Evolutionary conservation across 768 basidiomycete species (phyloP).

Genomic region (Dendrothele bispora): DNA sequence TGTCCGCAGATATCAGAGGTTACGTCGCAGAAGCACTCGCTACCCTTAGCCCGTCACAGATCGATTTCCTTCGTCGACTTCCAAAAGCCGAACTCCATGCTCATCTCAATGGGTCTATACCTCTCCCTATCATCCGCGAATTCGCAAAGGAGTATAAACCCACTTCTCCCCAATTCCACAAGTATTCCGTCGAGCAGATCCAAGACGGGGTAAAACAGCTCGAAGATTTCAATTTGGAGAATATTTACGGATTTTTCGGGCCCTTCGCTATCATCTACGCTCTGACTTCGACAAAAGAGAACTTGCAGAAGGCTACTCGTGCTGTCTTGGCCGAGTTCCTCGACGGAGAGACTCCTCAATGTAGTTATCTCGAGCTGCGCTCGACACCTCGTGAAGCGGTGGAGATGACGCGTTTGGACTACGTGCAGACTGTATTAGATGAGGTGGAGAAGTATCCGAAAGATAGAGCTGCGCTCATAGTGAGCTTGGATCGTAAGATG

Average conservation of each 20-base stretch:
- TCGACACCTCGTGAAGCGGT: constrained; percentile 66
- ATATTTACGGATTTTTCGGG: constrained; percentile 69
- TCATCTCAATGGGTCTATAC: constrained; percentile 84
- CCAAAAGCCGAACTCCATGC: constrained; percentile 88
- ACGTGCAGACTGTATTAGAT: constrained; percentile 64
- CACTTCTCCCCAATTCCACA: constrained; percentile 12
- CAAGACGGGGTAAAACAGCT: constrained; percentile 36
- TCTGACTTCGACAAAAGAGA: constrained; percentile 59
- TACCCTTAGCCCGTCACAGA: constrained; percentile 49
- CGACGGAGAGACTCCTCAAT: constrained; percentile 46
- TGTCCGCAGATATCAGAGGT: background rate
- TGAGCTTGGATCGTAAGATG: constrained; percentile 81
- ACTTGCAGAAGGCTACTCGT: constrained; percentile 54
- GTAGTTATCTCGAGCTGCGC: constrained; percentile 80
- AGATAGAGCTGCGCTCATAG: constrained; percentile 58
- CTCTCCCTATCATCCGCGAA: constrained; percentile 58
- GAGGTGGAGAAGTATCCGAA: constrained; percentile 59
- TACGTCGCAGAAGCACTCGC: constrained; percentile 52
- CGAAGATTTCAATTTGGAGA: constrained; percentile 43
- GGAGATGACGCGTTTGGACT: constrained; percentile 57
- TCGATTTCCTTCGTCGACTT: constrained; percentile 58
- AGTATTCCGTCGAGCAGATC: constrained; percentile 19
- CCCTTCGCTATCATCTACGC: constrained; percentile 82
- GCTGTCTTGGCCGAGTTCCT: constrained; percentile 72
- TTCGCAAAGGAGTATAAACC: constrained; percentile 49